Percentiles rank a stretch among this genome's conserved stretches.
Conservation (phyloP, 768 basidiomycete species). For the Suillus discolor region DNA sequence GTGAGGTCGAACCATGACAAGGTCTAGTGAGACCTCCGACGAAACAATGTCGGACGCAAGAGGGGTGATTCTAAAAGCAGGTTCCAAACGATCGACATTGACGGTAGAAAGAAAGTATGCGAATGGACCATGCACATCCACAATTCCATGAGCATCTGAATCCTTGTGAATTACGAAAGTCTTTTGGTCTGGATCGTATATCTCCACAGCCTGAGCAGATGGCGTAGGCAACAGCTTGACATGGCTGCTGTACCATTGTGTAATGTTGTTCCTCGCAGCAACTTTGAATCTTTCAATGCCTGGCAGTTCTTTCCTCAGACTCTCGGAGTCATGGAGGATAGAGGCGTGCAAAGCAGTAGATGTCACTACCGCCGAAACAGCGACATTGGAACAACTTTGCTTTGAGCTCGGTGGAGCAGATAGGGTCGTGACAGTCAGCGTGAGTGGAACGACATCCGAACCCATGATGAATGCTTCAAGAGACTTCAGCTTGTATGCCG, state of each 20-base stretch:
- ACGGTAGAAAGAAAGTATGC: conserved; percentile 82
- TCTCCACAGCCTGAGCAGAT: conserved; percentile 44
- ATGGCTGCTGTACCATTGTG: conserved; percentile 65
- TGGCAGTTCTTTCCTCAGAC: conserved; percentile 66
- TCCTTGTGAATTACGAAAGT: conserved; percentile 50
- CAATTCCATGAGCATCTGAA: conserved; percentile 35
- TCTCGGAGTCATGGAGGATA: conserved; percentile 82
- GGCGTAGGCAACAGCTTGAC: conserved; percentile 58
- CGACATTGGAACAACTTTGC: conserved; percentile 22
- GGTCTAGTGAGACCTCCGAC: conserved; percentile 57
- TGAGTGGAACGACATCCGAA: conserved; percentile 43
- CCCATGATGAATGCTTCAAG: conserved; percentile 51
- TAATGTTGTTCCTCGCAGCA: conserved; percentile 77
- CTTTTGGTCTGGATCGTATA: conserved; percentile 58
- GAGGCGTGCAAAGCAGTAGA: conserved; percentile 86
- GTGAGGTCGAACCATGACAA: conserved; percentile 75
- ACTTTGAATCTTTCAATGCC: conserved; percentile 86
- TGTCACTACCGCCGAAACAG: conserved; percentile 77
- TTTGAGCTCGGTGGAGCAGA: conserved; percentile 32
- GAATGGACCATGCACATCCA: conserved; percentile 74
- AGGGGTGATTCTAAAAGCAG: conserved; percentile 77
- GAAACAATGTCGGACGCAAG: conserved; percentile 51
- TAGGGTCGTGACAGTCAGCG: conserved; percentile 56
- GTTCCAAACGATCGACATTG: conserved; percentile 87
- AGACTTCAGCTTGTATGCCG: conserved; percentile 54